A percentile compares a stretch with the other conserved stretches of the same genome.
phyloP scores from a whole-genome alignment of 176 grass and related monocot genomes.

The Tillandsia fasciculata region DNA sequence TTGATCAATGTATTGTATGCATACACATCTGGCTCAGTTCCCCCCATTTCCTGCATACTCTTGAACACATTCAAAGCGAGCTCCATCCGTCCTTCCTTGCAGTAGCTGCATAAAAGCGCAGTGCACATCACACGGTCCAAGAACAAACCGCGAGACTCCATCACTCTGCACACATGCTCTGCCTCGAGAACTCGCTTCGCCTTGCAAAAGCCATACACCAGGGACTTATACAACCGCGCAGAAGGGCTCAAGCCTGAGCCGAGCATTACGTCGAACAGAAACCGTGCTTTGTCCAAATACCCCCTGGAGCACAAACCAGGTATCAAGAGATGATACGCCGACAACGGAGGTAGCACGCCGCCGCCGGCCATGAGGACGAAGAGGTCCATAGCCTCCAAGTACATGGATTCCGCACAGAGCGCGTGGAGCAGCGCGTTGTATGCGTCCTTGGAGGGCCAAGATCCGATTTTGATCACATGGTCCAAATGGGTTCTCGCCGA shows the following conservation, averaged over 20 bases:
- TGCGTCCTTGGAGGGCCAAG: slow-evolving; percentile 11
- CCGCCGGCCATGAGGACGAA: slow-evolving; percentile 11
- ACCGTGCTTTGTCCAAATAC: slow-evolving; percentile 9
- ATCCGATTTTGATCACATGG: slow-evolving; percentile 19
- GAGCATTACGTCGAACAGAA: slow-evolving; percentile 19
- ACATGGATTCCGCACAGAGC: slow-evolving; percentile 6
- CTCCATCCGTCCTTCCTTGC: slow-evolving; percentile 21
- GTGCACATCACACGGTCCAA: slow-evolving; percentile 13
- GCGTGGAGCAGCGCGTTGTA: neutral
- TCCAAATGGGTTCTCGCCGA: slow-evolving; percentile 7
- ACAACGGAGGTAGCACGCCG: neutral
- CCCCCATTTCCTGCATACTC: slow-evolving; percentile 12
- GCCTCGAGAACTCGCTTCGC: slow-evolving; percentile 3
- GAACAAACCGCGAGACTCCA: slow-evolving; percentile 13
- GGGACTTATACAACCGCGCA: slow-evolving; percentile 3
- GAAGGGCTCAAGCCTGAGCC: neutral
- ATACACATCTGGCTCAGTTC: slow-evolving; percentile 18
- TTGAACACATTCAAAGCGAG: slow-evolving; percentile 8
- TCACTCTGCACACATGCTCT: slow-evolving; percentile 7
- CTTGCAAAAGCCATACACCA: slow-evolving; percentile 13
- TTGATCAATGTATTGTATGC: slow-evolving; percentile 20
- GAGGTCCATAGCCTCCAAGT: slow-evolving; percentile 19
- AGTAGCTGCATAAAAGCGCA: slow-evolving; percentile 3
- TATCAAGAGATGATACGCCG: slow-evolving; percentile 7
- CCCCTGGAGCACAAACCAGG: slow-evolving; percentile 10